Base-by-base conservation (phyloP, 176 grass and related monocot genomes). In the Oryza glaberrima region DNA sequence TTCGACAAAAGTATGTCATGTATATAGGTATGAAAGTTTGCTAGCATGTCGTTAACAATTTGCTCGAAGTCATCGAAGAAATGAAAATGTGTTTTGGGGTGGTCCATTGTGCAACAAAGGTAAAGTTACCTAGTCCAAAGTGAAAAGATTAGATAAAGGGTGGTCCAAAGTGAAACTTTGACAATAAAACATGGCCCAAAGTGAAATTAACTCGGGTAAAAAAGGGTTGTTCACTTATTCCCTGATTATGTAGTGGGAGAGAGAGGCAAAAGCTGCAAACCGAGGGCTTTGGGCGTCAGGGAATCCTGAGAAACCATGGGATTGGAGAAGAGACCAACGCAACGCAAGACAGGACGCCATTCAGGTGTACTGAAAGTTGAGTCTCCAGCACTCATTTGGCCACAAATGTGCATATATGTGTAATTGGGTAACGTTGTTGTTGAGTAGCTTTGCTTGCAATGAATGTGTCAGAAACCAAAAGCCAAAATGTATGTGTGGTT, bases 241-340 rank as follows among this genome's bases (percentile, higher is more conserved):
- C 6, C 17, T 58, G 54, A 7, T 71, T 65, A 9, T 76, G 73
- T 78, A 93, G 91, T 93, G 85, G 91, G 26, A 90, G 43, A 82
- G 82, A 93, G 82, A 93, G 81, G 91, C 88, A 19, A 76, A 73
- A 32, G 72, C 67, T 23, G 85, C 85, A 54, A 26, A 73, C 17
- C 75, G 43, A 82, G 91, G 88, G 14, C 73, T 93, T 72, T 93
- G 79, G 79, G 77, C 68, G 6, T 76, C 67, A 54, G 19, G 19
- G 25, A 85, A 90, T 82, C 91, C 91, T 36, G 88, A 93, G 82
- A 85, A 85, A 68, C 91, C 91, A 51, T 93, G 91, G 91, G 84
- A 85, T 14, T 93, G 91, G 87, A 90, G 87, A 71, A 93, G 76
- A 75, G 60, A 87, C 4, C 88, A 78, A 14, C 81, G 84, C 32